Percentiles rank a stretch among this genome's conserved stretches.
Conservation (phyloP, 371 early-diverging fungal genomes). For the Syncephalis fuscata region DNA sequence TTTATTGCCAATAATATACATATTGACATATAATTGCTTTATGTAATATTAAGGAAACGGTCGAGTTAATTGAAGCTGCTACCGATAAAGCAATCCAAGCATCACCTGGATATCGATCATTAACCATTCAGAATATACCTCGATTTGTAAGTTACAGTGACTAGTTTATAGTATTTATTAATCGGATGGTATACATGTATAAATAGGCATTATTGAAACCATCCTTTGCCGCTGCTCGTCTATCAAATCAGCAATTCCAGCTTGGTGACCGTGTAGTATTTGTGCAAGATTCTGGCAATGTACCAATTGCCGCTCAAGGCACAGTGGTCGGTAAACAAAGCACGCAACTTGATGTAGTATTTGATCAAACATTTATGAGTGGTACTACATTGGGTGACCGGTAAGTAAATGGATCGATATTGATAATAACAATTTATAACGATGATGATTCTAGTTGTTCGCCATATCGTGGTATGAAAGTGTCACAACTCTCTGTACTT, state of each 20-base stretch:
- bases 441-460: constrained; percentile 28
- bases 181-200: constrained; percentile 1
- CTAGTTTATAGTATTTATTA: background rate
- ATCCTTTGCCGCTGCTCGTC: constrained; percentile 43
- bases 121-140: constrained; percentile 44
- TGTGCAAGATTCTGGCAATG: constrained; percentile 56
- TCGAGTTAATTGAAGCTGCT: constrained; percentile 32
- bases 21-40: constrained; percentile 4
- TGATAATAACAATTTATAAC: background rate
- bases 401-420: constrained; percentile 9
- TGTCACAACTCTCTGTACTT: constrained; percentile 33
- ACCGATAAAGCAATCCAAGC: constrained; percentile 21
- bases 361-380: constrained; percentile 67
- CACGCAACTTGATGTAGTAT: constrained; percentile 59
- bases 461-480: constrained; percentile 40
- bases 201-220: constrained; percentile 53
- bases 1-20: too few species aligned
- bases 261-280: constrained; percentile 81
- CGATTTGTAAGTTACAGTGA: constrained; percentile 19
- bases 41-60: constrained; percentile 23
- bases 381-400: constrained; percentile 60
- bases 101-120: constrained; percentile 19
- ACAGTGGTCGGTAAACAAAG: constrained; percentile 69
- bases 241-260: constrained; percentile 56
- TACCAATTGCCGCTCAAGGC: constrained; percentile 66